phyloP scores from a whole-genome alignment of 306 rosid genomes.

The Castanopsis chinensis region DNA sequence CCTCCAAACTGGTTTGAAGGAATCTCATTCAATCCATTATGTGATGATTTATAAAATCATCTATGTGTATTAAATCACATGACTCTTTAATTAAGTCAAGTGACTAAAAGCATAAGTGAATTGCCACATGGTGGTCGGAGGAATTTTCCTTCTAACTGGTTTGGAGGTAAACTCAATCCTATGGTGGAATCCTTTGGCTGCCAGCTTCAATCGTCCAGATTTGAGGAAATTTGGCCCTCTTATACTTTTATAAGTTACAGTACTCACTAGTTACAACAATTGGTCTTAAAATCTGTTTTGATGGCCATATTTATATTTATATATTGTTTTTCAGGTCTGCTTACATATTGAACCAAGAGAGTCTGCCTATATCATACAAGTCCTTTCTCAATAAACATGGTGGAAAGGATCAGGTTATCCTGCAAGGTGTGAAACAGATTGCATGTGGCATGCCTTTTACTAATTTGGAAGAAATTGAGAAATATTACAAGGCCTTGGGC shows the following conservation, averaged over 20 bases:
- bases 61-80: too few relatives aligned
- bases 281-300: slow-evolving; percentile 12
- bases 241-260: neutral
- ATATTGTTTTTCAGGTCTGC: slow-evolving; percentile 64
- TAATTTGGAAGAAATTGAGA: slow-evolving; percentile 61
- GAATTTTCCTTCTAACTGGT: too few relatives aligned
- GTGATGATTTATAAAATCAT: too few relatives aligned
- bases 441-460: slow-evolving; percentile 68
- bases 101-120: too few relatives aligned
- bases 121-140: too few relatives aligned
- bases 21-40: too few relatives aligned
- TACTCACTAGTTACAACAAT: neutral
- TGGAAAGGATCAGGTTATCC: slow-evolving; percentile 72
- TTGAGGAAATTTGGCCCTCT: neutral
- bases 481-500: slow-evolving; percentile 58
- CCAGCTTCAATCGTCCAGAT: neutral
- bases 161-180: too few relatives aligned
- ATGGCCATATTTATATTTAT: neutral
- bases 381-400: slow-evolving; percentile 95
- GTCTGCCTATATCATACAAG: slow-evolving; percentile 87
- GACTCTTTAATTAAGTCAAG: too few relatives aligned
- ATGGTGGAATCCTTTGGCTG: neutral
- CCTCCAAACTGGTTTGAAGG: too few relatives aligned
- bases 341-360: slow-evolving; percentile 90
- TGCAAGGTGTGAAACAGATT: slow-evolving; percentile 76